Evolutionary conservation across 192 early-diverging fungal species (phyloP), one percentile per base, ranked within the genome.

Genomic region (Umbelopsis isabellina): DNA sequence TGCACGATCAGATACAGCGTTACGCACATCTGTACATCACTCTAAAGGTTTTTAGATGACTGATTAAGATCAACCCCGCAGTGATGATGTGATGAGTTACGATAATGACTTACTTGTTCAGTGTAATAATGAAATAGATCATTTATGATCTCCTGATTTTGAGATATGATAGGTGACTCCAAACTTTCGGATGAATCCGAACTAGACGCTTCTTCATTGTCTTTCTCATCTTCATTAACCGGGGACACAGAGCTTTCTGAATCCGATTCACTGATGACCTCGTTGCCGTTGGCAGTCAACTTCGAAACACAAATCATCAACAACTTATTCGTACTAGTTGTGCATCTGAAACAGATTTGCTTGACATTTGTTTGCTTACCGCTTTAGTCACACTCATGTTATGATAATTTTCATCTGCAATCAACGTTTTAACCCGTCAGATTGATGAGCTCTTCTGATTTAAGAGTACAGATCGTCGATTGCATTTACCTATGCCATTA

Each of bases 11-110:
- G 67, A 21, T 88, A 67, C 3, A 93, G 81, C 8, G 90, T 86
- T 5, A 90, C 89, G 77, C 90, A 92, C 90, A 92, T 94, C 67
- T 93, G 92, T 2, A 92, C 89, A 67, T 94, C 91, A 12, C 87
- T 90, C 76, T 78, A 49, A 37, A 45, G 35, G 46, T 46, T 44
- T 18, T 7, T 37, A 4, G 4, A 0, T n/a, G 37, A 27, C 55
- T 16, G 12, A 10, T 49, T 6, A 49, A 18, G 1, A 48, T 16
- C 5, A 21, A 16, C 0, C 48, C 20, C 15, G 48, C 15, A 16
- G 4, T 1, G 16, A 16, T 20, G 15, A 13, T 3, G 48, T 1
- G 5, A 10, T 30, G 27, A 30, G 3, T 30, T 30, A 16, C 4
- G 18, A 4, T 5, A 49, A 4, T 27, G 11, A 15, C n/a, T 53